phyloP scores from a whole-genome alignment of 73 alveolate genomes.

The Paramecium caudatum region DNA sequence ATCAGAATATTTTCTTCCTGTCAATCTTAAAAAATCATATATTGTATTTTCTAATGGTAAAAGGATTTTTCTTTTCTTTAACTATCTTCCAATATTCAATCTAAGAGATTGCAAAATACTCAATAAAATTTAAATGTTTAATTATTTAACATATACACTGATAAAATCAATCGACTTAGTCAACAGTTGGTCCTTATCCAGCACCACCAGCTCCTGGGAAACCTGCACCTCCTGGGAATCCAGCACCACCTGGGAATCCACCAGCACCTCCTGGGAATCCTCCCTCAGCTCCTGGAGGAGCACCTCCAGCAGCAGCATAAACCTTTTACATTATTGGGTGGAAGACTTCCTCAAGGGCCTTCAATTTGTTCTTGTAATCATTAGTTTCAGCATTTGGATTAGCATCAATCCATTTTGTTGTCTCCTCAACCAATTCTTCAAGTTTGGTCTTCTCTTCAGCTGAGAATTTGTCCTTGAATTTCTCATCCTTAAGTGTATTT shows the following conservation, averaged over 20 bases:
- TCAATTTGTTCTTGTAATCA: constrained; percentile 89
- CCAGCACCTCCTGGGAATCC: constrained; percentile 81
- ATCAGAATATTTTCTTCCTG: no score
- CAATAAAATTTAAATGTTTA: no score
- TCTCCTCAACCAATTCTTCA: constrained; percentile 77
- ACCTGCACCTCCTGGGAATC: constrained; percentile 81
- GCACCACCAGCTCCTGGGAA: constrained; percentile 73
- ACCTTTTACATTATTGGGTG: constrained; percentile 95
- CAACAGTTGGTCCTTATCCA: constrained; percentile 72
- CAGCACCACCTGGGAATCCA: constrained; percentile 80
- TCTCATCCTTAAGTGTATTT: constrained; percentile 90
- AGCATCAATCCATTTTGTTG: constrained; percentile 83
- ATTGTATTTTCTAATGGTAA: no score
- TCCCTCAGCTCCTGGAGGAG: constrained; percentile 86
- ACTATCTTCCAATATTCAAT: no score
- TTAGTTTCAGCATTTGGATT: constrained; percentile 84
- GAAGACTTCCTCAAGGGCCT: constrained; percentile 88
- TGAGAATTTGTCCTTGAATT: constrained; percentile 83
- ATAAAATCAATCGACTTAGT: constrained; percentile 75
- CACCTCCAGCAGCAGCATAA: constrained; percentile 95
- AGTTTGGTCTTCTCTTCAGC: constrained; percentile 79
- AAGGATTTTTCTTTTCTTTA: no score
- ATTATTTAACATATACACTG: constrained; percentile 44
- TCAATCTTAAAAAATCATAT: no score
- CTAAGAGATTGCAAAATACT: no score